Evolutionary conservation across 73 alveolate species (phyloP).

Genomic region (Paramecium sonneborni): DNA sequence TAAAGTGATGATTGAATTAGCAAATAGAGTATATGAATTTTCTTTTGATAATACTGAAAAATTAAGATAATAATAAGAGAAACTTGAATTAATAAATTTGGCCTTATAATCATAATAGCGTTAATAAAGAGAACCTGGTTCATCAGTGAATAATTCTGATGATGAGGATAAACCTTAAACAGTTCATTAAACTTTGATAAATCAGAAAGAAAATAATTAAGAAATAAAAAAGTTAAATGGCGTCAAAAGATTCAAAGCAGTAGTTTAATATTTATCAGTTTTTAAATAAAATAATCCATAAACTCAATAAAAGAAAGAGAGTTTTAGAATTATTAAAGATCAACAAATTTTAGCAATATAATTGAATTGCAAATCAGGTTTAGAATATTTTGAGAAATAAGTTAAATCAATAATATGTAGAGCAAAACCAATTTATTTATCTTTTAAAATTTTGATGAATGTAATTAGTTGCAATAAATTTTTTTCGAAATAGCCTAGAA

Average conservation of each 20-base stretch:
- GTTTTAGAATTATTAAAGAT: not conserved
- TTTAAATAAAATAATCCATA: not conserved
- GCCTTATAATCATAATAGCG: not conserved
- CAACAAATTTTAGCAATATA: not conserved
- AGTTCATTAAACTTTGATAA: not conserved
- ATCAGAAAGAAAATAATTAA: not conserved
- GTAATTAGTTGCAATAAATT: not conserved
- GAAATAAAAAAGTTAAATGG: not conserved
- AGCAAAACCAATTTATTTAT: not conserved
- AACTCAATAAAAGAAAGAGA: not conserved
- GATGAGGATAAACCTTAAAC: not conserved
- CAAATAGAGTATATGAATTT: conserved; percentile 15
- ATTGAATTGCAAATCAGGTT: not conserved
- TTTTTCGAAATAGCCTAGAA: not conserved
- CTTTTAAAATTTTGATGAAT: not conserved
- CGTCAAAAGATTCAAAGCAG: not conserved
- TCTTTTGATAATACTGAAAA: not conserved
- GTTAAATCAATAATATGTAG: not conserved
- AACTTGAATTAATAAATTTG: not conserved
- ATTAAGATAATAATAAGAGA: not conserved
- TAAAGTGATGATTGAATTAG: conserved; percentile 5
- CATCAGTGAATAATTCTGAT: not conserved
- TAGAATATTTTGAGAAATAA: not conserved
- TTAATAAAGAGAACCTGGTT: not conserved
- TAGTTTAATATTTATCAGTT: not conserved